A percentile compares a stretch with the other conserved stretches of the same genome.
Conservation (phyloP, 805 yeast genomes). For the Candida adriatica region DNA sequence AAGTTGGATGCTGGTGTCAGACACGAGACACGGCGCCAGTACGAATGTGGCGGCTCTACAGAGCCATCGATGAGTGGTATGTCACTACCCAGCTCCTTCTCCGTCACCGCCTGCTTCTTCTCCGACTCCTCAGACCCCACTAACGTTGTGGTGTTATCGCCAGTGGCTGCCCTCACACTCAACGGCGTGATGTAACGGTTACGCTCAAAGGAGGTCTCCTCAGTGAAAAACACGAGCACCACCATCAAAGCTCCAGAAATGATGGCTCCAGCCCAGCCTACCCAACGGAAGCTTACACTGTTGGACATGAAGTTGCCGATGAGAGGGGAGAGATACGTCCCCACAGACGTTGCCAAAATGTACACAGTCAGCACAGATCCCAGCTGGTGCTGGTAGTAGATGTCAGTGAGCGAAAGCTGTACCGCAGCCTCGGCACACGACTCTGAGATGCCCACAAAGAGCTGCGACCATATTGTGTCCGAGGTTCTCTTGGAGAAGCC, state of each 20-base stretch:
- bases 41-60: constrained; percentile 34
- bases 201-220: constrained; percentile 66
- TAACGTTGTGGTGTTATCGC: constrained; percentile 14
- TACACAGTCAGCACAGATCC: constrained; percentile 68
- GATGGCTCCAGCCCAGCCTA: constrained; percentile 61
- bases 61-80: constrained; percentile 31
- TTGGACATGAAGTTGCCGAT: constrained; percentile 68
- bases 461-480: constrained; percentile 71
- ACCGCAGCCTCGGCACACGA: constrained; percentile 72
- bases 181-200: constrained; percentile 31
- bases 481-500: constrained; percentile 44
- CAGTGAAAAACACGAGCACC: constrained; percentile 52
- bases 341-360: constrained; percentile 67
- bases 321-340: constrained; percentile 74
- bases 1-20: constrained; percentile 54
- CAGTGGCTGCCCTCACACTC: constrained; percentile 15
- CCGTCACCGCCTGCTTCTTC: constrained; percentile 12
- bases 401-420: constrained; percentile 62
- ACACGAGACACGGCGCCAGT: constrained; percentile 38
- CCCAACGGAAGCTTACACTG: constrained; percentile 67
- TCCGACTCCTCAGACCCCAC: constrained; percentile 6
- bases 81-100: constrained; percentile 2
- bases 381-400: constrained; percentile 71
- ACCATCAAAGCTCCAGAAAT: constrained; percentile 52
- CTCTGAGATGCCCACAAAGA: constrained; percentile 76